Base-by-base conservation (phyloP, 768 basidiomycete genomes). In the Postia placenta region DNA sequence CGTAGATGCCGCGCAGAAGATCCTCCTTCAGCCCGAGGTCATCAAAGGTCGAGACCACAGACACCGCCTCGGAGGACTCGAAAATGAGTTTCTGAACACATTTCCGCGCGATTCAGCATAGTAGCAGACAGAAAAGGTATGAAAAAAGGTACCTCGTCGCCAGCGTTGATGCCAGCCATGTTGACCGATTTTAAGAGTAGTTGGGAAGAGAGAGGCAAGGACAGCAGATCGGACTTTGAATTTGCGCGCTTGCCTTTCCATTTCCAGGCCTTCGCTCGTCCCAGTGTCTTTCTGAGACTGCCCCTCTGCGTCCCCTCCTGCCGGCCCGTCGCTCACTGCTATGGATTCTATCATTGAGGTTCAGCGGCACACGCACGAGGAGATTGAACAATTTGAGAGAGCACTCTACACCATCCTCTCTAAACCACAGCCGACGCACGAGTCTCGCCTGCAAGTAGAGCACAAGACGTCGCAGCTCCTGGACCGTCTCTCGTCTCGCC, bases 341-440 rank as follows among this genome's bases (percentile, higher is more conserved):
- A 96, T 96, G 94, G 92, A 97, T 76, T 93, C 91, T 40, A 74
- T 91, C 60, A 75, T 97, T 63, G 95, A 99, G 69, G 71, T 89
- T n/a, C 89, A 95, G 63, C 83, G 95, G 45, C 92, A 93, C 60
- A 88, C 86, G 11, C 95, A 98, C 69, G 93, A 97, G 69, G 94
- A 97, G 66, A 78, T 92, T 22, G 95, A 99, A 70, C 83, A 88
- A 45, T 88, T 92, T 57, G 88, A 98, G 65, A 77, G 83, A 42
- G 91, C 87, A 9, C 77, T 97, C 15, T 90, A 91, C 49, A 83
- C 83, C 3, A 73, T 96, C 14, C 78, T 98, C 25, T 85, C 90
- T 12, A 74, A 85, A 53, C 79, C 74, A 45, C 71, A 76, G 53
- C 60, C 76, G 2, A 73, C 77, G 5, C 87, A 89, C 58, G 84